These are phyloP conservation scores for Tuber borchii DNA, from an alignment of 495 filamentous ascomycete species.

Conservation along the genomic window DNA sequence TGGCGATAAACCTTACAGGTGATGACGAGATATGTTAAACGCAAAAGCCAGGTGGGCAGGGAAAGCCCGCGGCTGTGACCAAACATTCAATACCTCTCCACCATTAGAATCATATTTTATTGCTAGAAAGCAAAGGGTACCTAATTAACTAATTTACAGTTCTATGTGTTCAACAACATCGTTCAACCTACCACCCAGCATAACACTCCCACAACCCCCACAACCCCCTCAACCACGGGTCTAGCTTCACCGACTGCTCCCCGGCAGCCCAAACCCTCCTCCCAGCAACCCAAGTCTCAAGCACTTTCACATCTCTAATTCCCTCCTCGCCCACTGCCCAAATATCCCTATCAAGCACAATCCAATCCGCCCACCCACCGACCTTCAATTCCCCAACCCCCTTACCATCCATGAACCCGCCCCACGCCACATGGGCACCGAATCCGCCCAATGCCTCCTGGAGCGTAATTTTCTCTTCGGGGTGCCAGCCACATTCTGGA, in stretches of 20 bases:
- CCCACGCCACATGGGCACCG: slow-evolving; percentile 50
- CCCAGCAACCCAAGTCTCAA: slow-evolving; percentile 61
- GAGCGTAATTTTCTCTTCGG: slow-evolving; percentile 50
- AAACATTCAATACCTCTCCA: not conserved
- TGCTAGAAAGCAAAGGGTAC: not conserved
- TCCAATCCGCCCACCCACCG: slow-evolving; percentile 57
- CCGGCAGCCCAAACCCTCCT: slow-evolving; percentile 36
- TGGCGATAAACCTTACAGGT: not conserved
- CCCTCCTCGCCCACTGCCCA: slow-evolving; percentile 41
- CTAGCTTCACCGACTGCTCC: not conserved
- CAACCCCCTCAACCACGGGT: not conserved
- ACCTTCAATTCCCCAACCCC: slow-evolving; percentile 50
- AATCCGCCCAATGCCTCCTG: slow-evolving; percentile 55
- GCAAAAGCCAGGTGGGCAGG: not conserved
- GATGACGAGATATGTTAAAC: not conserved
- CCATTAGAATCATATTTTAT: not conserved
- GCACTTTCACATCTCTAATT: slow-evolving; percentile 49
- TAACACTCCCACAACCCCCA: not conserved
- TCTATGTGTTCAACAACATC: not conserved
- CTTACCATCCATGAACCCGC: slow-evolving; percentile 45
- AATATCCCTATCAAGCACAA: slow-evolving; percentile 53
- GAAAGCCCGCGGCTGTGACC: not conserved
- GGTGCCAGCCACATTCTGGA: slow-evolving; percentile 47
- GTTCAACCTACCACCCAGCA: not conserved
- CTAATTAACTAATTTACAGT: not conserved